Evolutionary conservation across 2,329 filamentous ascomycete genomes (phyloP).

Genomic region (Lachnellula cervina): DNA sequence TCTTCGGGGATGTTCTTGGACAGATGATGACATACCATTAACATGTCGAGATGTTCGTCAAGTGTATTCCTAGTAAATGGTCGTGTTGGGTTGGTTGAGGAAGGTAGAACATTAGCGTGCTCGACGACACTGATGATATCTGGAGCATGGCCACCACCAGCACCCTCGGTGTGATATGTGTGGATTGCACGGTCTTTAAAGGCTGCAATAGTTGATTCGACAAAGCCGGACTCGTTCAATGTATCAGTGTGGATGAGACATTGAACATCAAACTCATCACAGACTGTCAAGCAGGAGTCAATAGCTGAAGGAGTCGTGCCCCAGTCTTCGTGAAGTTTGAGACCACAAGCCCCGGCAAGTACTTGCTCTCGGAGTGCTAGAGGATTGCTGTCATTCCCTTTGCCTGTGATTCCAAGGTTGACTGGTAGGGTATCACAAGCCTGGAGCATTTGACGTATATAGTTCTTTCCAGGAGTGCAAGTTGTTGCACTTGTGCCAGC

Average conservation of each 20-base stretch:
- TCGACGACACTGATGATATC: conserved; percentile 95
- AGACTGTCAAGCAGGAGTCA: conserved; percentile 77
- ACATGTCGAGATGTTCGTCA: conserved; percentile 95
- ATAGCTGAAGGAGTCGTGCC: conserved; percentile 87
- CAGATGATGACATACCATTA: conserved; percentile 96
- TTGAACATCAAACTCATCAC: conserved; percentile 88
- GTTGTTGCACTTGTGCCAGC: conserved; percentile 90
- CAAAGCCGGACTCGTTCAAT: conserved; percentile 94
- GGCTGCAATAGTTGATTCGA: conserved; percentile 82
- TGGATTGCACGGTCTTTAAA: conserved; percentile 87
- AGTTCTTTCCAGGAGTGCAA: conserved; percentile 79
- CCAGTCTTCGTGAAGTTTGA: conserved; percentile 97
- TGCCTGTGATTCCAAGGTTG: conserved; percentile 87
- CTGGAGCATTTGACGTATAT: conserved; percentile 86
- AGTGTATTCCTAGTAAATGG: conserved; percentile 90
- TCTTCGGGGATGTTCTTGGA: conserved; percentile 92
- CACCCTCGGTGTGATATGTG: conserved; percentile 95
- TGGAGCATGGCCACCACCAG: conserved; percentile 88
- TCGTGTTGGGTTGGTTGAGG: conserved; percentile 86
- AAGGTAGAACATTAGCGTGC: conserved; percentile 80
- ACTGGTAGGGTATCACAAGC: conserved; percentile 76
- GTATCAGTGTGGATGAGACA: conserved; percentile 95
- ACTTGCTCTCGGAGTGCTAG: conserved; percentile 73
- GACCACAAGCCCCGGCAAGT: conserved; percentile 76
- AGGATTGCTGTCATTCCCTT: conserved; percentile 79